Evolutionary conservation across 2,329 filamentous ascomycete genomes (phyloP).

Genomic region (Cercospora brassicicola): DNA sequence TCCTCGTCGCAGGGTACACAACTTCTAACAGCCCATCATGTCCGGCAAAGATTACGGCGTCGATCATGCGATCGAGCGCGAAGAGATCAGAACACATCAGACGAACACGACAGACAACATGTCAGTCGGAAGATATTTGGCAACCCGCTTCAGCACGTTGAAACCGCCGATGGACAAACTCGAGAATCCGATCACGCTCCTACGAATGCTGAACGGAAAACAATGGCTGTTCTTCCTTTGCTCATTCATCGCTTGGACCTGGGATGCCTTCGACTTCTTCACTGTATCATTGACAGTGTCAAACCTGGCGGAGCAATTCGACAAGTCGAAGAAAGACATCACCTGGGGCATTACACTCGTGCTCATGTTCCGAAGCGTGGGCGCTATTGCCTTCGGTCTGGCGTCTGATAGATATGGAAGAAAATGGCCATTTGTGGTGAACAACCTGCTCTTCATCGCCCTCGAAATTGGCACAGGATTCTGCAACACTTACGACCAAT

Average conservation of each 20-base stretch:
- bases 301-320: constrained; percentile 55
- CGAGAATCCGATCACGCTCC: constrained; percentile 55
- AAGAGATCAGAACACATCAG: constrained; percentile 13
- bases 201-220: constrained; percentile 53
- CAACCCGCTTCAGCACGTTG: constrained; percentile 55
- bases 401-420: constrained; percentile 38
- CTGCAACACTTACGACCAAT: constrained; percentile 58
- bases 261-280: constrained; percentile 63
- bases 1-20: not conserved
- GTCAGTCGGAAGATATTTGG: constrained; percentile 51
- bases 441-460: constrained; percentile 62
- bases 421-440: constrained; percentile 57
- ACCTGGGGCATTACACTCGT: constrained; percentile 60
- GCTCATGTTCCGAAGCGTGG: constrained; percentile 62
- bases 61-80: constrained; percentile 23
- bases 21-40: constrained; percentile 11
- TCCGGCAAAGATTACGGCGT: constrained; percentile 18
- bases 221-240: constrained; percentile 61
- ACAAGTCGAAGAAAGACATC: constrained; percentile 57
- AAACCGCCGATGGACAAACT: constrained; percentile 58
- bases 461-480: constrained; percentile 63
- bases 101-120: constrained; percentile 33
- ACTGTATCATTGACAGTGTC: constrained; percentile 59
- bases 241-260: constrained; percentile 53
- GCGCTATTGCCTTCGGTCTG: constrained; percentile 58